Base-by-base conservation (phyloP, 2,329 filamentous ascomycete genomes). In the Rutstroemia sydowiana region DNA sequence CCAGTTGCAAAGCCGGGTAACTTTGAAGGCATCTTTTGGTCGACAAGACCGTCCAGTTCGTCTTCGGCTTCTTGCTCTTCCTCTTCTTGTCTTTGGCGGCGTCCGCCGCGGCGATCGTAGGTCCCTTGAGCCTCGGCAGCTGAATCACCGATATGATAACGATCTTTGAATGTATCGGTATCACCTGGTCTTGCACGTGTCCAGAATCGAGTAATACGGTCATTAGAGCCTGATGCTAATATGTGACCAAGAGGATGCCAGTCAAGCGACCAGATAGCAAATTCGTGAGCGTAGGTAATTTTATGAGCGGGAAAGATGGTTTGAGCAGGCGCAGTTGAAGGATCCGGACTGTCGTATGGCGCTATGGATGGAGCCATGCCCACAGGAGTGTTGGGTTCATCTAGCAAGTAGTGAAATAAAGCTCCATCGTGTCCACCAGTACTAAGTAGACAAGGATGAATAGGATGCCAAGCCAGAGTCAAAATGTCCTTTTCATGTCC, bases 181-280 rank as follows among this genome's bases (percentile, higher is more conserved):
- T 96, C 92, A 45, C 93, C 93, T 1, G 93, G 93, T 44, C 93
- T 77, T 14, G 89, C 82, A 39, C 93, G 84, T 3, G 91, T 90
- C 93, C 93, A 98, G 73, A 98, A 98, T 44, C 93, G 84, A 2
- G 93, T 97, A 56, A 95, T 91, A 37, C 93, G 85, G 68, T 98
- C 93, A 68, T 98, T 97, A 10, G 91, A 95, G 11, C 93, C 93
- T 2, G 92, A 95, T 0, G 91, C 91, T 7, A 98, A 79, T 57
- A 98, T 92, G 65, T 98, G 93, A 26, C 93, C 93, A 0, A 97
- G 77, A 0, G 93, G 93, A 66, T 98, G 93, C 91, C 93, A 98
- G 72, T 96, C 91, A 45, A 98, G 78, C 16, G 91, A 95, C 93
- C 93, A 98, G 58, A 98, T 93, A 16, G 90, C 89, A 66, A 91